These are phyloP conservation scores for Sporothrix schenckii DNA, from an alignment of 2,329 filamentous ascomycete genomes.

Conservation along the genomic window DNA sequence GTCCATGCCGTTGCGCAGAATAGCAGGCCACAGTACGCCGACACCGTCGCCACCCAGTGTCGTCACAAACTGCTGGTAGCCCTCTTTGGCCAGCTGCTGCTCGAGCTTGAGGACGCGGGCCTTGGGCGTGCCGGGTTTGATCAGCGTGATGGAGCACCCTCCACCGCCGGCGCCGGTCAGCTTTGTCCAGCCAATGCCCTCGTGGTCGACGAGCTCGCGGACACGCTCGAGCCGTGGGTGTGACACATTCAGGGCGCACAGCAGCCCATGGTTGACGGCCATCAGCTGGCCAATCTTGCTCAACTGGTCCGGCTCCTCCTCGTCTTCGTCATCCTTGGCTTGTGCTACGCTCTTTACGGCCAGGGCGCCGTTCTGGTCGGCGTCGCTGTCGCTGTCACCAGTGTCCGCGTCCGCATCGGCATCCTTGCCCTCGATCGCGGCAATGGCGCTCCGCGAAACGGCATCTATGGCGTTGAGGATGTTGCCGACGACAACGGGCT, in stretches of 20 bases:
- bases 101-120: constrained; percentile 66
- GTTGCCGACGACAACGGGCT: constrained; percentile 75
- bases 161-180: constrained; percentile 94
- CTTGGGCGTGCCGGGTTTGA: constrained; percentile 66
- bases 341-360: not conserved
- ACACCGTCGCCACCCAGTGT: constrained; percentile 92
- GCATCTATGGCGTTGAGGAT: constrained; percentile 86
- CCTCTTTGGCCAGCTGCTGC: constrained; percentile 65
- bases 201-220: constrained; percentile 85
- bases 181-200: constrained; percentile 94
- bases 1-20: constrained; percentile 80
- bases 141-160: constrained; percentile 89
- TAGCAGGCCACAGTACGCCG: constrained; percentile 89
- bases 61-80: constrained; percentile 83
- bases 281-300: constrained; percentile 82
- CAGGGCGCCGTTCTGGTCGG: constrained; percentile 6
- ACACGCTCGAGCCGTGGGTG: constrained; percentile 92
- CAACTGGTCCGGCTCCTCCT: constrained; percentile 61
- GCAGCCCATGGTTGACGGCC: constrained; percentile 88
- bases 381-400: constrained; percentile 50
- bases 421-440: constrained; percentile 59
- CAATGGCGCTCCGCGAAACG: constrained; percentile 60
- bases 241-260: constrained; percentile 90
- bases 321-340: constrained; percentile 54
- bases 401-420: constrained; percentile 22